Evolutionary conservation across 768 basidiomycete species (phyloP), one percentile per base, ranked within the genome.

Genomic region (Pleurotus djamor): DNA sequence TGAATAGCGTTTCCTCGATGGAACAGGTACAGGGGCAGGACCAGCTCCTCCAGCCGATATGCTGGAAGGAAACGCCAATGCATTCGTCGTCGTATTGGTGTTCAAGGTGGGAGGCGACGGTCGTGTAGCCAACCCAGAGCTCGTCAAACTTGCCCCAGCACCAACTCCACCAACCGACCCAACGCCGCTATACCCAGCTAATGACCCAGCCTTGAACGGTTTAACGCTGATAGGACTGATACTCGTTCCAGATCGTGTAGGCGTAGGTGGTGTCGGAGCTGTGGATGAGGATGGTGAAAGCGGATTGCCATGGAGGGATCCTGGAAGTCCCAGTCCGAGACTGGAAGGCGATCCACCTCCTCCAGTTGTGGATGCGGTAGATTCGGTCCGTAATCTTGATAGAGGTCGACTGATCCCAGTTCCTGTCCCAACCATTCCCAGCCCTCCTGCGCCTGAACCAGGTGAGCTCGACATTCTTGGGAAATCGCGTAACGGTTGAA

Each of bases 1-100:
- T 48, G 87, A 89, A 73, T 91, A 93, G 5, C 89, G 76, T 69
- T 88, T 89, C 41, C 85, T 75, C 33, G 66, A 57, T 9, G 72
- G 73, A 56, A 65, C 10, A 65, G 62, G 5, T 7, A 56, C 35
- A 52, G 43, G 54, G 5, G 48, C 59, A 57, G 34, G 55, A 57
- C 60, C 47, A 58, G 66, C 41, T 55, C 68, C 59, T 63, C 28
- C 66, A 57, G 45, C 12, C 10, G 48, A 12, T 35, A 28, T 28
- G 21, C 21, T 28, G 3, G 21, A 28, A 28, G 48, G 33, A 34
- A 60, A 51, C 59, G 62, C 17, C 45, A 51, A 49, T 28, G 21
- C 21, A 28, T 28, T 28, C 21, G 21, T 28, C 21, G 21, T 28
- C 21, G 54, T 12, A 41, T 12, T 17, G 13, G 67, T 69, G 34